Evolutionary conservation across 2,329 filamentous ascomycete genomes (phyloP), one percentile per base, ranked within the genome.

Genomic region (Hymenotorrendiella dingleyae): DNA sequence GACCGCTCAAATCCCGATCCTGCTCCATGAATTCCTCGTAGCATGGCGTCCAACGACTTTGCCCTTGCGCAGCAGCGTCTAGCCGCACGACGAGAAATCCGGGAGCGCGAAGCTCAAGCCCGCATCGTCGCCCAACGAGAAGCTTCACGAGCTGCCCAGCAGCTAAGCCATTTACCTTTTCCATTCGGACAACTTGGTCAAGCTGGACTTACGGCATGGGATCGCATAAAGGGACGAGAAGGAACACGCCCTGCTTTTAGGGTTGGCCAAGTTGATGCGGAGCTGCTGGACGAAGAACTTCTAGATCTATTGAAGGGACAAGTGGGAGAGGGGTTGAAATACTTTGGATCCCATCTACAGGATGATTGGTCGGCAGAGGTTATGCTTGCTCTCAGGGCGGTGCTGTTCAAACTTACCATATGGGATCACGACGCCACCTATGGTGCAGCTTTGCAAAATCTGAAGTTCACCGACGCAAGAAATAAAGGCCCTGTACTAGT

Each of bases 361-460:
- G 88, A 95, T 62, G 86, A 94, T 58, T 96, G 87, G 81, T 81
- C 82, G 11, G 74, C 86, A 40, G 93, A 97, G 67, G 91, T 97
- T 41, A 73, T 84, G 49, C 73, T 96, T 21, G 76, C 72, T 0
- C 71, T 98, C 43, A 76, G 91, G 35, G 79, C 84, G 2, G 70
- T 89, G 3, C 70, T 98, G 6, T 98, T 96, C 72, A 98, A 98
- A 66, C 76, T 98, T 49, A 88, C 86, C 12, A 82, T 98, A 45
- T 98, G 93, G 93, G 90, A 97, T 64, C 87, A 96, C 63, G 83
- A 95, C 63, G 87, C 93, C 28, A 94, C 86, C 4, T 97, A 98
- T 64, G 93, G 93, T 47, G 93, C 93, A 9, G 82, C 87, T 26
- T 71, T 98, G 37, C 93, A 98, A 64, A 94, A 94, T 50, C 74